Evolutionary conservation across 805 yeast genomes (phyloP).

Genomic region (Vanderwaltozyma polyspora): DNA sequence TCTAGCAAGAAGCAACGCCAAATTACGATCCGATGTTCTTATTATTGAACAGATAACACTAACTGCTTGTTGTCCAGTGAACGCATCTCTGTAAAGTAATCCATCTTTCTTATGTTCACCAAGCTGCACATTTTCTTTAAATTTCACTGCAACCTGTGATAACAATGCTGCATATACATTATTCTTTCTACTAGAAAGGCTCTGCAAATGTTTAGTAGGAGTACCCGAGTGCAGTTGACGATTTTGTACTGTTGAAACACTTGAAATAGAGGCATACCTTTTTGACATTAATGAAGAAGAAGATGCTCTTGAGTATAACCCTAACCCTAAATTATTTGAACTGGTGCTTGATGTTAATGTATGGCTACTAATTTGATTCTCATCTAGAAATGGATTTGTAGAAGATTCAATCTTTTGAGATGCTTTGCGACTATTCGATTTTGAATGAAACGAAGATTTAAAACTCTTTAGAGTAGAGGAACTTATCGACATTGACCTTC

Average conservation of each 20-base stretch:
- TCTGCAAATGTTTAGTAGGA: slow-evolving; percentile 5
- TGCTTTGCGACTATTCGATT: slow-evolving; percentile 34
- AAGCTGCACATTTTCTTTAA: slow-evolving; percentile 55
- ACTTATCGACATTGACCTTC: slow-evolving; percentile 28
- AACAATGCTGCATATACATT: slow-evolving; percentile 81
- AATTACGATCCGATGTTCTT: slow-evolving; percentile 79
- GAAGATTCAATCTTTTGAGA: slow-evolving; percentile 35
- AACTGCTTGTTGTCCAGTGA: slow-evolving; percentile 89
- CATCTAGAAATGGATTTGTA: slow-evolving; percentile 17
- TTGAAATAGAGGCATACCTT: slow-evolving; percentile 29
- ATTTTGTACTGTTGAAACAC: slow-evolving; percentile 3
- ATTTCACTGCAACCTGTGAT: slow-evolving; percentile 71
- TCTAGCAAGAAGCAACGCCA: slow-evolving; percentile 81
- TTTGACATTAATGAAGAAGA: slow-evolving; percentile 29
- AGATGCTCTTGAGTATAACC: slow-evolving; percentile 37
- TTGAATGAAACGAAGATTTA: slow-evolving; percentile 22
- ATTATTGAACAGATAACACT: slow-evolving; percentile 79
- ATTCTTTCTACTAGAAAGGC: slow-evolving; percentile 38
- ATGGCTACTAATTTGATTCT: slow-evolving; percentile 6
- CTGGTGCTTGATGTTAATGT: neutral
- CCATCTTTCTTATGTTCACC: slow-evolving; percentile 85
- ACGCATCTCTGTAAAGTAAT: slow-evolving; percentile 81
- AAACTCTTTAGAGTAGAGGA: slow-evolving; percentile 25
- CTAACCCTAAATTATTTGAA: slow-evolving; percentile 21
- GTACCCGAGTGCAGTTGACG: slow-evolving; percentile 3